Evolutionary conservation across 306 rosid species (phyloP), one percentile per base, ranked within the genome.

Genomic region (Chamaecrista fasciculata): DNA sequence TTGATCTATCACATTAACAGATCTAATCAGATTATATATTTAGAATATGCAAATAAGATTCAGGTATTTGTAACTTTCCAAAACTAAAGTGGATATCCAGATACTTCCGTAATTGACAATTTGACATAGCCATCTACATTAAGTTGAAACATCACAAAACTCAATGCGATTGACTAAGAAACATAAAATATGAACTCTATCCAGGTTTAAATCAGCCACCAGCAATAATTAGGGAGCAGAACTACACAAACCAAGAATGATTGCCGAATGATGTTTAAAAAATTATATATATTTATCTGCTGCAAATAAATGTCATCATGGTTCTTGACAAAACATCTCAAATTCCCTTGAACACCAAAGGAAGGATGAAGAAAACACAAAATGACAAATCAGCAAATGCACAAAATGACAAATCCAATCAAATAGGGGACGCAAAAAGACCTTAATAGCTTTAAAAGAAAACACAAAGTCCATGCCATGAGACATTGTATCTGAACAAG

Each of bases 1-100:
- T 69, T 69, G 33, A 69, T 67, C 55, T 44, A 63, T 6, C 60
- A 42, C 25, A 39, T 28, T 60, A 60, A 67, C 29, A 65, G 62
- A 49, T 49, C 65, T 34, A 37, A 64, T 33, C 51, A 40, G 23
- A 63, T 62, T 60, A n/a, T 40, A 78, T 53, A 46, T 26, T 67
- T 48, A 61, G 40, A 42, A 66, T 55, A 51, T 43, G 60, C 52
- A 20, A 19, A 69, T 31, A 26, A 56, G 46, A 33, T 69, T 75
- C 61, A n/a, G 37, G 29, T 37, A 70, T 62, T 31, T 11, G 39
- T 21, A 40, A 24, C 61, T 26, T 19, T 48, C 44, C 12, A 66
- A 36, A 50, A 72, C 16, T 19, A 24, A 29, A 58, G 50, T n/a
- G n/a, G n/a, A n/a, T n/a, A n/a, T n/a, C n/a, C n/a, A n/a, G n/a